Evolutionary conservation across 2,329 filamentous ascomycete genomes (phyloP).

Genomic region (Claviceps africana): DNA sequence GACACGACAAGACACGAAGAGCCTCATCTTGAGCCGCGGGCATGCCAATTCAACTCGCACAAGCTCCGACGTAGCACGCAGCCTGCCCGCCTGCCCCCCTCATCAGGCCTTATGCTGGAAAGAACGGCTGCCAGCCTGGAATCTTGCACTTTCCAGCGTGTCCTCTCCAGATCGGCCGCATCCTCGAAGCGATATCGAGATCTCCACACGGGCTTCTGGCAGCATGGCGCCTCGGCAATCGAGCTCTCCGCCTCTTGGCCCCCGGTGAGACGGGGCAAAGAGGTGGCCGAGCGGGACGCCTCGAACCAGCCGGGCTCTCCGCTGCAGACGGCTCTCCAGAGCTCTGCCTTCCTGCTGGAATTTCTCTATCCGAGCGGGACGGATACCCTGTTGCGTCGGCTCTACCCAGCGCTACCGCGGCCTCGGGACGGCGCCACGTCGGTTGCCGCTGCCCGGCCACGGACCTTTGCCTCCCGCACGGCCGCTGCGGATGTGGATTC

Average conservation of each 20-base stretch:
- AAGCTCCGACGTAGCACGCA: conserved; percentile 9
- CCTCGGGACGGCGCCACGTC: conserved; percentile 10
- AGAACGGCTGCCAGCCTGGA: conserved; percentile 42
- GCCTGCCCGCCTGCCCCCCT: too few relatives aligned
- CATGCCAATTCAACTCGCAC: conserved; percentile 10
- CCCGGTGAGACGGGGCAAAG: conserved; percentile 15
- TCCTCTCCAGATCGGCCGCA: conserved; percentile 26
- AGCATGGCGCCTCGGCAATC: conserved; percentile 36
- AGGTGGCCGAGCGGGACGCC: conserved; percentile 5
- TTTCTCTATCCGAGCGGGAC: conserved; percentile 39
- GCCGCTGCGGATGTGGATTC: conserved; percentile 4
- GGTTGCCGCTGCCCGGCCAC: conserved; percentile 10
- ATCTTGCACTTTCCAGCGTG: conserved; percentile 39
- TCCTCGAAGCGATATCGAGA: conserved; percentile 26
- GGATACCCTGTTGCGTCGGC: conserved; percentile 26
- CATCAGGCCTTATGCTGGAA: conserved; percentile 36
- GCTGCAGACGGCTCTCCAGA: conserved; percentile 20
- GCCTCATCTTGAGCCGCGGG: conserved; percentile 11
- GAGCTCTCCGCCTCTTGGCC: conserved; percentile 33
- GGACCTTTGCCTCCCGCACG: conserved; percentile 15
- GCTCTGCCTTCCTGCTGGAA: conserved; percentile 39
- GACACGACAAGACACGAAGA: too few relatives aligned
- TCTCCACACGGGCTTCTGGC: conserved; percentile 38
- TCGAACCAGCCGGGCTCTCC: conserved; percentile 12
- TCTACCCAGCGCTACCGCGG: conserved; percentile 16